A percentile compares a stretch with the other conserved stretches of the same genome.
Evolutionary conservation across 495 filamentous ascomycete genomes (phyloP).

Genomic region (Penicillium argentinense): DNA sequence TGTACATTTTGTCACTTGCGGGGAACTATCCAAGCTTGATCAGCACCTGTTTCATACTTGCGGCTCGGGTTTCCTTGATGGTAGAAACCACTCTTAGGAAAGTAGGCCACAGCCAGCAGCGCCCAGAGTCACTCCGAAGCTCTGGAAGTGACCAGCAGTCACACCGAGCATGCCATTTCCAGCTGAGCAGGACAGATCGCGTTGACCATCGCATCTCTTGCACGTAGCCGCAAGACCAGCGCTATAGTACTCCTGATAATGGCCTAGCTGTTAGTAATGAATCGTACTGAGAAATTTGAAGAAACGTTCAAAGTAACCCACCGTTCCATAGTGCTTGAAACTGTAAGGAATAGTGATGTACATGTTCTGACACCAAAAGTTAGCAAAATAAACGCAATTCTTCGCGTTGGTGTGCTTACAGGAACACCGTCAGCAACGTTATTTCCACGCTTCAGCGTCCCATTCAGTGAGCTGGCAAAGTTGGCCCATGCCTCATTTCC

Average conservation of each 20-base stretch:
- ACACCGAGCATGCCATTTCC: conserved; percentile 30
- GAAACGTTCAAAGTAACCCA: conserved; percentile 8
- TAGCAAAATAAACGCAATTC: not conserved
- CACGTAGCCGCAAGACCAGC: conserved; percentile 17
- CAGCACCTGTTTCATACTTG: too few species aligned
- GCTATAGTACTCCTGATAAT: conserved; percentile 34
- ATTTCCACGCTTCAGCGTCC: conserved; percentile 31
- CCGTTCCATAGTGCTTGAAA: conserved; percentile 33
- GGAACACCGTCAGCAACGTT: conserved; percentile 33
- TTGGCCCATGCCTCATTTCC: conserved; percentile 32
- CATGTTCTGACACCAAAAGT: conserved; percentile 28
- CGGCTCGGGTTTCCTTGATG: not conserved
- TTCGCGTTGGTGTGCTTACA: conserved; percentile 9
- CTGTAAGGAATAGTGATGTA: conserved; percentile 25
- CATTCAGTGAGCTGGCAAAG: conserved; percentile 26
- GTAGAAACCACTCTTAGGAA: not conserved
- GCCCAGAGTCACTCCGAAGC: conserved; percentile 29
- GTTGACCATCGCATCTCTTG: conserved; percentile 28
- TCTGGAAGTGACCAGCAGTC: conserved; percentile 30
- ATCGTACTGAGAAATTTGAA: not conserved
- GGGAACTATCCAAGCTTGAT: too few species aligned
- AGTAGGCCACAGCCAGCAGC: conserved; percentile 23
- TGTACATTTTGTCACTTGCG: not conserved
- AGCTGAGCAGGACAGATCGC: conserved; percentile 32
- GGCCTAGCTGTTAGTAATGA: conserved; percentile 1